Conservation (phyloP, 768 basidiomycete species). For the Suillus luteus region DNA sequence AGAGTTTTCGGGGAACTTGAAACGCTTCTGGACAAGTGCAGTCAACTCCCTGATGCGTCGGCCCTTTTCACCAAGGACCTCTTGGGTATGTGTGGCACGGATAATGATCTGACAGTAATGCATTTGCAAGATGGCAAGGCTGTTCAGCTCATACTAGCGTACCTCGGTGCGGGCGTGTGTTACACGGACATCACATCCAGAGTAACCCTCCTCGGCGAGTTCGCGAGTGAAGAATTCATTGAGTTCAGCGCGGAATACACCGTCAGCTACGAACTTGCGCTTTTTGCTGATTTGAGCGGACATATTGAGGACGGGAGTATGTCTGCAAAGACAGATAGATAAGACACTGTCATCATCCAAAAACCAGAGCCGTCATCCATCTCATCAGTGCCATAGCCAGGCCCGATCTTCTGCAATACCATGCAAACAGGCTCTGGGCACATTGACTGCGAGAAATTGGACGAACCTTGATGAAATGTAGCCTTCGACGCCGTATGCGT, state of each 20-base stretch:
- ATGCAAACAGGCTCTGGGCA: constrained; percentile 3
- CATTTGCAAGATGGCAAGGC: constrained; percentile 8
- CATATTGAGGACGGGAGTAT: constrained; percentile 52
- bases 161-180: constrained; percentile 99
- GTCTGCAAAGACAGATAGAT: constrained; percentile 12
- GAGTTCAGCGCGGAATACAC: constrained; percentile 99
- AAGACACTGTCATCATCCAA: constrained; percentile 13
- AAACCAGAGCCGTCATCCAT: constrained; percentile 9
- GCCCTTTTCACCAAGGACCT: constrained; percentile 98
- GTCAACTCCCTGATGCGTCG: constrained; percentile 99
- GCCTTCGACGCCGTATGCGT: constrained; percentile 10
- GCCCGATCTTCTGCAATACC: neutral
- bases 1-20: constrained; percentile 99
- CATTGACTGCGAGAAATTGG: neutral
- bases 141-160: constrained; percentile 16
- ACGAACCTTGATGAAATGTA: constrained; percentile 14
- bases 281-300: constrained; percentile 93
- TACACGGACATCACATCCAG: constrained; percentile 99
- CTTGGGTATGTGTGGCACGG: constrained; percentile 98
- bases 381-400: neutral
- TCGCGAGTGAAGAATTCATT: constrained; percentile 99
- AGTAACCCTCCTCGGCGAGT: constrained; percentile 99
- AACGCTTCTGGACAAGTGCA: constrained; percentile 96
- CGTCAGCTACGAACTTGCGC: constrained; percentile 97
- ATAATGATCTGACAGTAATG: constrained; percentile 81